Evolutionary conservation across 139 green algal species (phyloP).

Genomic region (Diplosphaera chodatii): DNA sequence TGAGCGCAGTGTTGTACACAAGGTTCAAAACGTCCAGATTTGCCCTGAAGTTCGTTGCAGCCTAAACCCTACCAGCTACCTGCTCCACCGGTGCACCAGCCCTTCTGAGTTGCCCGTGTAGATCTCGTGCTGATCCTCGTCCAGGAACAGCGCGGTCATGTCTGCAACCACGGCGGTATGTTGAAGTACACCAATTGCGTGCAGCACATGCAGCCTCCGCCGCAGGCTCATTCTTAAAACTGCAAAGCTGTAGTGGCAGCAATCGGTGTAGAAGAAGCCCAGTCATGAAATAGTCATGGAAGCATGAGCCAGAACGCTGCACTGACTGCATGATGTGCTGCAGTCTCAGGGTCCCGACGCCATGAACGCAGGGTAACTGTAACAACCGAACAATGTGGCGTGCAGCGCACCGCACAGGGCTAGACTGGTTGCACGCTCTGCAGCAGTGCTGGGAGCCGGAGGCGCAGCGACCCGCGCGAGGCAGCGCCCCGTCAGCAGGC

Average conservation of each 20-base stretch:
- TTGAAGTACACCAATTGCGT: neutral
- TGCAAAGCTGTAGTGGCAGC: no score
- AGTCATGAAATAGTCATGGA: no score
- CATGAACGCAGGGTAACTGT: neutral
- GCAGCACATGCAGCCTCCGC: no score
- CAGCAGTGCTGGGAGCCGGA: neutral
- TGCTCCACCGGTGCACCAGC: conserved; percentile 39
- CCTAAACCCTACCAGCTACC: no score
- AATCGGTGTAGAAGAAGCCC: no score
- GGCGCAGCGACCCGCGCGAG: neutral
- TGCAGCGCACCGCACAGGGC: neutral
- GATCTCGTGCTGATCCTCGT: conserved; percentile 50
- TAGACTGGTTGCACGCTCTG: neutral
- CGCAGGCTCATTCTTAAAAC: neutral
- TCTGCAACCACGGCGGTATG: conserved; percentile 4
- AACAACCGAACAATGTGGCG: neutral
- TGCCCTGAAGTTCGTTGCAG: no score
- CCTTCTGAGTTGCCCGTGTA: conserved; percentile 34
- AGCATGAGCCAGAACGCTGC: no score
- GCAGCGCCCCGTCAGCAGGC: neutral
- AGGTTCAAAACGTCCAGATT: no score
- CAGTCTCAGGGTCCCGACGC: no score
- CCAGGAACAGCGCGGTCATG: conserved; percentile 41
- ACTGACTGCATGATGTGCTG: no score
- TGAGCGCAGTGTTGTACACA: no score